Evolutionary conservation across 495 filamentous ascomycete species (phyloP).

Genomic region (Chaetomium fimeti): DNA sequence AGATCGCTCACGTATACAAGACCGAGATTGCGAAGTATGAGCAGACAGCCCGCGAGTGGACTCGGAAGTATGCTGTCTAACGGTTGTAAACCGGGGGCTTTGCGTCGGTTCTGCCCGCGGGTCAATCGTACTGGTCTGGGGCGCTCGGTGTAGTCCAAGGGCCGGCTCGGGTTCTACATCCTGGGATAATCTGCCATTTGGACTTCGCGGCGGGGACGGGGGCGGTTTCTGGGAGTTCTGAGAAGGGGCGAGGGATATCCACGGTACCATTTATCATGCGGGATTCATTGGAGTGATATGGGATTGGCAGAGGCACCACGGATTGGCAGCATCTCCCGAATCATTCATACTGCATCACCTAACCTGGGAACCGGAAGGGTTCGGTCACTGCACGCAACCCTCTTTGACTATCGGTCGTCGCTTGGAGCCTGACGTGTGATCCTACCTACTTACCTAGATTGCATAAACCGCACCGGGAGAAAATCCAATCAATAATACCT

Average conservation of each 20-base stretch:
- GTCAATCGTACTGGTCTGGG: conserved; percentile 19
- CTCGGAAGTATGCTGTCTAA: conserved; percentile 94
- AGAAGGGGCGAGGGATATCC: not conserved
- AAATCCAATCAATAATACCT: not conserved
- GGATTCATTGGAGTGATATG: conserved; percentile 11
- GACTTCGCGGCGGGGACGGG: not conserved
- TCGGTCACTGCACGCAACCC: conserved; percentile 29
- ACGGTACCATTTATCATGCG: conserved; percentile 6
- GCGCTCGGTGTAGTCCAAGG: not conserved
- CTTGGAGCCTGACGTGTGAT: not conserved
- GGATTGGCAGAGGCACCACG: conserved; percentile 21
- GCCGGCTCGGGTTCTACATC: not conserved
- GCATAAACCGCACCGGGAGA: too few species aligned
- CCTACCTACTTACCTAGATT: not conserved
- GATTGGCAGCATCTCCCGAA: conserved; percentile 21
- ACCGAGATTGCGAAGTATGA: conserved; percentile 94
- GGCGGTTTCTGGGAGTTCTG: not conserved
- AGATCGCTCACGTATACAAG: conserved; percentile 99
- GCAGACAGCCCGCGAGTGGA: conserved; percentile 96
- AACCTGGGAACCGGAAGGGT: conserved; percentile 24
- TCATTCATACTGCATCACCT: conserved; percentile 28
- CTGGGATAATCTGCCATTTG: not conserved
- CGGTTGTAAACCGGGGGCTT: conserved; percentile 3
- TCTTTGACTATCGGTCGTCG: conserved; percentile 17
- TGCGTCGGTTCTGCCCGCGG: conserved; percentile 15